A percentile compares a stretch with the other conserved stretches of the same genome.
Conservation (phyloP, 2,329 filamentous ascomycete genomes). For the Thielaviopsis populi region DNA sequence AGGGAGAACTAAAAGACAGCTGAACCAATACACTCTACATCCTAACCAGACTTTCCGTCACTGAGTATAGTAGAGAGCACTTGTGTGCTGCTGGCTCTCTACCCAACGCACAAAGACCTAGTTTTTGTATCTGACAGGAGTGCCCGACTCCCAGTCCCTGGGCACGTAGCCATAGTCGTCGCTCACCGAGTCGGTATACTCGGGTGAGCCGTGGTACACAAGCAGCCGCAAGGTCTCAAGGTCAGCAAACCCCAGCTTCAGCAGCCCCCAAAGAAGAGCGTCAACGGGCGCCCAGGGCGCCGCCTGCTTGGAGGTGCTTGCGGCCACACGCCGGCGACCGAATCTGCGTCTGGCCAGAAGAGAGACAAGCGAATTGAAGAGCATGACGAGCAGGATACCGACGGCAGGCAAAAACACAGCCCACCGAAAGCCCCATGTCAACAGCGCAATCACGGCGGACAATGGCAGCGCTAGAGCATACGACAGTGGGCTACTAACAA, state of each 20-base stretch:
- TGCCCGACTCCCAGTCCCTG: neutral
- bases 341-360: neutral
- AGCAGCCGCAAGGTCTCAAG: constrained; percentile 8
- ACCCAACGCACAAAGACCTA: neutral
- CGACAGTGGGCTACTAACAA: neutral
- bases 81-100: neutral
- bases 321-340: neutral
- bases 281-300: neutral
- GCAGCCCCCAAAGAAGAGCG: neutral
- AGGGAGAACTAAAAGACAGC: neutral
- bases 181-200: constrained; percentile 3
- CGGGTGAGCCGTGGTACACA: neutral
- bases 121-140: neutral
- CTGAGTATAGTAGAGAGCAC: no score
- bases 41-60: neutral
- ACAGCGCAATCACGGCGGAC: neutral
- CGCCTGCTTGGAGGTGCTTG: neutral
- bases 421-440: neutral
- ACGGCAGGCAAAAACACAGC: neutral
- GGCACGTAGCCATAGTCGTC: constrained; percentile 14
- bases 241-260: constrained; percentile 8
- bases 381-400: neutral
- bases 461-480: constrained; percentile 9
- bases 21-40: neutral
- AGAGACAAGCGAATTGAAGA: constrained; percentile 4